Base-by-base conservation (phyloP, 345 rosid genomes). In the Corchorus olitorius region DNA sequence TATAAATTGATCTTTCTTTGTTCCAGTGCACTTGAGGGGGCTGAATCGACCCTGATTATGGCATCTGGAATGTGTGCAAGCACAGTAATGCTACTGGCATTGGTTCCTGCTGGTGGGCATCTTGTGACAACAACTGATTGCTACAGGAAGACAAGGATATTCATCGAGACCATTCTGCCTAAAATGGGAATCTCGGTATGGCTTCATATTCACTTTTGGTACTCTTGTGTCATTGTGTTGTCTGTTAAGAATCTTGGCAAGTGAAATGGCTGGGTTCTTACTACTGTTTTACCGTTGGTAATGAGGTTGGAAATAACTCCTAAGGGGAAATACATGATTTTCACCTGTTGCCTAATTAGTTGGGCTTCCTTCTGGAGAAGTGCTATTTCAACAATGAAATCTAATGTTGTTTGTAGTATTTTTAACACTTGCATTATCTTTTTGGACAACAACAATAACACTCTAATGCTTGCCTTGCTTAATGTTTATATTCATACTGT, bases 11-110 rank as follows among this genome's bases (percentile, higher is more conserved):
- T 73, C 33, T 22, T 58, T 19, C 41, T 75, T 73, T 79, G 34
- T 59, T 79, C 55, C 60, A 96, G 99, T 89, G 97, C 95, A 13
- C 97, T 96, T 72, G 99, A 96, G 80, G 97, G 98, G 65, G 94
- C 98, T 56, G 98, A 93, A 81, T 92, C 99, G 27, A 96, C 99
- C 13, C 77, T 96, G 86, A 85, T 96, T 77, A 73, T 93, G 95
- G 97, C 99, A 17, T 96, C 99, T 77, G 98, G 99, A 76, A 96
- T 93, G 99, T 93, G 95, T 81, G 99, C 98, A 60, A 96, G 97
- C 82, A 90, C 92, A 15, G 92, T 93, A 72, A 48, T 93, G 98
- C 76, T 96, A 59, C 70, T 92, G 92, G 97, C 99, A 48, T 87
- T 96, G 88, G 98, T 96, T 84, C 98, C 98, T 63, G 97, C 94